These are phyloP conservation scores for Tolypocladium capitatum DNA, from an alignment of 2,329 filamentous ascomycete genomes.

Conservation along the genomic window DNA sequence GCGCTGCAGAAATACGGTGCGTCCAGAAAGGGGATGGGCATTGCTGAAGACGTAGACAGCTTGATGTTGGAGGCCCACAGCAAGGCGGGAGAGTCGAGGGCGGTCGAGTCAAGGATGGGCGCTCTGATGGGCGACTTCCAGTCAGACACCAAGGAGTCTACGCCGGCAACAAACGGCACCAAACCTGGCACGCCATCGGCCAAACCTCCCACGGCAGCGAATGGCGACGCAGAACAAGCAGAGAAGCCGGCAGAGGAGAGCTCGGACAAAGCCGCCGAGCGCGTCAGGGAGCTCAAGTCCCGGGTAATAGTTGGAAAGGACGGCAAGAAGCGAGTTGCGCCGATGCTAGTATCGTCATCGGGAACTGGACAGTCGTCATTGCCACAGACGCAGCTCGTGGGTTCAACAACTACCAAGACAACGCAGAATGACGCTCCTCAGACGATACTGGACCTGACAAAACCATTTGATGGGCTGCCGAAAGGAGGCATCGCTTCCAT, in stretches of 20 bases:
- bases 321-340: constrained; percentile 89
- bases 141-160: constrained; percentile 38
- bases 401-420: constrained; percentile 51
- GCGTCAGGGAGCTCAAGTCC: constrained; percentile 59
- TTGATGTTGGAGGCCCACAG: constrained; percentile 79
- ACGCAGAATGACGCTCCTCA: constrained; percentile 61
- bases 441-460: constrained; percentile 77
- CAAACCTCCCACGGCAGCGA: constrained; percentile 22
- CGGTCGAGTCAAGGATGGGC: constrained; percentile 90
- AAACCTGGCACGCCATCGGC: constrained; percentile 26
- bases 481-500: constrained; percentile 77
- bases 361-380: constrained; percentile 77
- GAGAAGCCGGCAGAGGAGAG: constrained; percentile 29
- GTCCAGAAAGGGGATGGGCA: constrained; percentile 75
- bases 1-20: constrained; percentile 86
- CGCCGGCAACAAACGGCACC: constrained; percentile 35
- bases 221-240: constrained; percentile 23
- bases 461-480: constrained; percentile 85
- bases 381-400: constrained; percentile 77
- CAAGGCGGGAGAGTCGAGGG: constrained; percentile 79
- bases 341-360: constrained; percentile 80
- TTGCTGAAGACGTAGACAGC: constrained; percentile 84
- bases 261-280: constrained; percentile 38
- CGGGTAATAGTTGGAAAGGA: constrained; percentile 92
- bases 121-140: constrained; percentile 86